Base-by-base conservation (phyloP, 495 filamentous ascomycete species). In the Talaromyces ruber region DNA sequence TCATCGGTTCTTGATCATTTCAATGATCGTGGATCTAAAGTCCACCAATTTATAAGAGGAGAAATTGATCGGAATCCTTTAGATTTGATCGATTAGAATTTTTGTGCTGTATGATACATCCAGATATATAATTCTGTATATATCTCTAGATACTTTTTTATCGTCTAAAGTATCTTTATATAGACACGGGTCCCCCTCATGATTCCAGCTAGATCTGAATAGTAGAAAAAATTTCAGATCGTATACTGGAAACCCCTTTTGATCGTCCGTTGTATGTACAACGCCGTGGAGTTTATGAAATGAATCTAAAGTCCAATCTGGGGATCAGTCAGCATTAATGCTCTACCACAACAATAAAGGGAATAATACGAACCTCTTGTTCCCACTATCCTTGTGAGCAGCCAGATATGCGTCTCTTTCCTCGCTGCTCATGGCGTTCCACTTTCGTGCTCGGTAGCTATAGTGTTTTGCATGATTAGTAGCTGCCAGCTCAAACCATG, bases 341-440 rank as follows among this genome's bases (percentile, higher is more conserved):
- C 39, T 21, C n/a, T 4, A 25, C 26, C 21, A 30, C 14, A 28
- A 50, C 11, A n/a, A 60, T 6, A 37, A 37, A 39, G 6, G 24
- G 26, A 43, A 39, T 37, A 30, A 45, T 2, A 55, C 29, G 2
- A 68, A 80, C 76, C 89, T 78, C 73, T 91, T 92, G 65, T 88
- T 91, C 26, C 90, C 89, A 62, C 80, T 77, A 65, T 90, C 84
- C 9, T 68, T 81, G 25, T 88, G 89, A 3, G 84, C 84, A 4
- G 72, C 74, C 12, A 93, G 71, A 67, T 93, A 94, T 26, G 78
- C 72, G 25, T 83, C 67, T 67, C 79, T 76, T 69, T 92, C 85
- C 16, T 80, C 82, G 18, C 77, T 76, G 14, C 71, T 81, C 87
- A 92, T 87, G 0, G 71, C 72, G 62, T 79, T 72, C 88, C 82